Evolutionary conservation across 2,329 filamentous ascomycete species (phyloP), one percentile per base, ranked within the genome.

Genomic region (Nothopassalora personata): DNA sequence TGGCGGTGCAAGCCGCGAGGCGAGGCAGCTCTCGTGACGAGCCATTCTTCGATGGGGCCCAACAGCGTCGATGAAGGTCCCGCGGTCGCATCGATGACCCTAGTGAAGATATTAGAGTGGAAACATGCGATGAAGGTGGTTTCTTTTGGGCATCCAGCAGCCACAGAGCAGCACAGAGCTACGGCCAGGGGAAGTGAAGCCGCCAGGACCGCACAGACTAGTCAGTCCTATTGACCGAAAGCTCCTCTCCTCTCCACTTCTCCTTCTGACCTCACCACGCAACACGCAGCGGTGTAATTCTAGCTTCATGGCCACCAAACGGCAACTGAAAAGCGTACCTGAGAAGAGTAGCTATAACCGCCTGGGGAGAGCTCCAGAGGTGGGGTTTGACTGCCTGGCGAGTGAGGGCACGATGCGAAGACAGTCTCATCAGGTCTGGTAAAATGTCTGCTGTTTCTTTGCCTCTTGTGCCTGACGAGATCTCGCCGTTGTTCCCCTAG

Each of bases 311-410:
- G 39, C 39, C 39, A 13, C 7, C 39, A 13, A 13, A 18, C 13
- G 39, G 39, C 39, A n/a, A 43, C 18, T 18, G 39, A 43, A 8
- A 34, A 4, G 39, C 39, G 46, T 49, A 19, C 46, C 46, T 49
- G 46, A 27, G 11, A 28, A 49, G 23, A 49, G 19, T 3, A 49
- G 46, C 46, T 30, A 28, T 19, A 27, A 15, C 46, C 53, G 33
- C 28, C 23, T 47, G 48, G 15, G n/a, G 50, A 23, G 39, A 57
- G 56, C 56, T 57, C 56, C 18, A 23, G 27, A 47, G 56, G 56
- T 53, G 56, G 49, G 49, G 56, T 53, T 33, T 23, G 49, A 36
- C 34, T 7, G 10, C 34, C 23, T 23, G 23, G 23, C 3, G 23
- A 23, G 23, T 23, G 23, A 23, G 34, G 34, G 34, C 34, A 36